Evolutionary conservation across 805 yeast species (phyloP).

Genomic region (Dipodascopsis uninucleata): DNA sequence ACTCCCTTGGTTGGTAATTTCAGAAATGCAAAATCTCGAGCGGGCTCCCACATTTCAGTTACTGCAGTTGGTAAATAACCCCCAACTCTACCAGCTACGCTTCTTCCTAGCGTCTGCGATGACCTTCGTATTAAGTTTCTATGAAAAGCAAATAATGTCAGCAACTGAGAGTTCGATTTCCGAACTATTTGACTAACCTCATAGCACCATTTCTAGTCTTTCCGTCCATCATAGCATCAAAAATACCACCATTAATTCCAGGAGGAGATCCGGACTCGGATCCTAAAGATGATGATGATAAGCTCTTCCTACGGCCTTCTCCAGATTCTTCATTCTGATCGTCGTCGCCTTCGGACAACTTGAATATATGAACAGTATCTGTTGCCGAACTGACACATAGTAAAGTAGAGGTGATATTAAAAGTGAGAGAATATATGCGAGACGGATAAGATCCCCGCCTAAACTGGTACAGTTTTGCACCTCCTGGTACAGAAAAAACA

Average conservation of each 20-base stretch:
- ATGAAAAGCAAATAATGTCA: background rate
- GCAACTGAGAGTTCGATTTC: background rate
- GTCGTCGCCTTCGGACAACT: conserved; percentile 51
- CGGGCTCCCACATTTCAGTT: conserved; percentile 78
- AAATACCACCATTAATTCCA: conserved; percentile 25
- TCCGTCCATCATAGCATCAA: conserved; percentile 29
- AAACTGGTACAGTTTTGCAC: conserved; percentile 60
- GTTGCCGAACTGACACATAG: conserved; percentile 84
- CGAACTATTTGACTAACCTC: conserved; percentile 12
- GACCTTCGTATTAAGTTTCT: conserved; percentile 25
- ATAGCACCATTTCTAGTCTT: conserved; percentile 25
- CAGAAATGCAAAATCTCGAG: conserved; percentile 82
- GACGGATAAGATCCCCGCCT: conserved; percentile 86
- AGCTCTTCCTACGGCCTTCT: conserved; percentile 24
- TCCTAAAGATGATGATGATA: conserved; percentile 15
- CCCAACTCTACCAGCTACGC: conserved; percentile 74
- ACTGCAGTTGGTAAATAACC: conserved; percentile 79
- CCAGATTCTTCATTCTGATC: conserved; percentile 1
- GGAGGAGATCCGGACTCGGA: conserved; percentile 28
- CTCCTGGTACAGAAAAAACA: conserved; percentile 63
- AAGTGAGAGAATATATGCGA: conserved; percentile 67
- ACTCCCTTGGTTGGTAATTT: conserved; percentile 53
- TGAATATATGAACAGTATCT: conserved; percentile 89
- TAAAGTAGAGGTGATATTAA: conserved; percentile 64
- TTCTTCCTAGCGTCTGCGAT: conserved; percentile 37